These are phyloP conservation scores for Melaleuca quinquenervia DNA, from an alignment of 345 rosid genomes.

Conservation along the genomic window DNA sequence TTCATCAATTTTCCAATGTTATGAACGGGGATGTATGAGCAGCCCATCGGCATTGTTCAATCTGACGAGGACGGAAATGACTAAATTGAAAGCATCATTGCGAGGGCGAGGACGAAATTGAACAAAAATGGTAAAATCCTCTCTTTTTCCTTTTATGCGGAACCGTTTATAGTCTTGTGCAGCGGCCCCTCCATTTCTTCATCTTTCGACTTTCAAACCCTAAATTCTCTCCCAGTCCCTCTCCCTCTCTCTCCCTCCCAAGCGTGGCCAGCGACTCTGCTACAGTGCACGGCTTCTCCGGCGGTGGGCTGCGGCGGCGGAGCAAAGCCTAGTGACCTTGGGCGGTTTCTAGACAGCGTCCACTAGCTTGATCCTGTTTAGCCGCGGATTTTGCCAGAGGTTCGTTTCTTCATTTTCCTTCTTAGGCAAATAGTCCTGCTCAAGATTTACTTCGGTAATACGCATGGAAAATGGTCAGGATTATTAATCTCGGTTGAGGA, in stretches of 20 bases:
- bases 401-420: neutral
- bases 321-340: neutral
- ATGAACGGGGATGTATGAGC: neutral
- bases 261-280: neutral
- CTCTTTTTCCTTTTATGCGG: neutral
- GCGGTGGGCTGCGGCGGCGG: neutral
- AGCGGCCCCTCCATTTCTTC: neutral
- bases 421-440: neutral
- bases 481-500: neutral
- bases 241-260: neutral
- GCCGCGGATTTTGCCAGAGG: neutral
- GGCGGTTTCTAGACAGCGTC: neutral
- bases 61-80: neutral
- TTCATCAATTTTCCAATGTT: neutral
- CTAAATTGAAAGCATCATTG: neutral
- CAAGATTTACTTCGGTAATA: neutral
- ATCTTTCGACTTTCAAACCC: neutral
- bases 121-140: neutral
- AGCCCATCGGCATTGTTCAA: neutral
- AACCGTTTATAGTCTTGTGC: neutral
- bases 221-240: neutral
- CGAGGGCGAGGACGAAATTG: neutral
- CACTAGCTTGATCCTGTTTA: neutral
- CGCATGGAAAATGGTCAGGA: neutral
- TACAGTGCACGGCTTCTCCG: neutral